Evolutionary conservation across 768 basidiomycete species (phyloP).

Genomic region (Trametes cinnabarina): DNA sequence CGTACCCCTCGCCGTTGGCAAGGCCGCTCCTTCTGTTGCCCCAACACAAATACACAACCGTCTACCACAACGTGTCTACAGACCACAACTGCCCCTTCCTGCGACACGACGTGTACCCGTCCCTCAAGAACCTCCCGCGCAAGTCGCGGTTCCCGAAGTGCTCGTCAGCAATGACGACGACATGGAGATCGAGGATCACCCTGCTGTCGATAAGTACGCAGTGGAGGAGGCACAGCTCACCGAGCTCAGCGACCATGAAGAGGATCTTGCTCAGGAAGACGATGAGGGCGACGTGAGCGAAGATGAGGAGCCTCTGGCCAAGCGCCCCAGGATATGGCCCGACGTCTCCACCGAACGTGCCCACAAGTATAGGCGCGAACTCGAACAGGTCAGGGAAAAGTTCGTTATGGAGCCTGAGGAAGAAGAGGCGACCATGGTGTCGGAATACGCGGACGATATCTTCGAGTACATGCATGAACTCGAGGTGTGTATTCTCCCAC

Average conservation of each 20-base stretch:
- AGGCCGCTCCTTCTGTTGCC: slow-evolving; percentile 27
- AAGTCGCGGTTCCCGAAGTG: slow-evolving; percentile 18
- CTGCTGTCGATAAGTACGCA: slow-evolving; percentile 40
- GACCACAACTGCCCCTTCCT: slow-evolving; percentile 36
- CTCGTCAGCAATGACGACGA: slow-evolving; percentile 32
- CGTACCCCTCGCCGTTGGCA: slow-evolving; percentile 62
- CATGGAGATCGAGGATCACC: slow-evolving; percentile 60
- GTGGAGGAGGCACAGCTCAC: slow-evolving; percentile 44
- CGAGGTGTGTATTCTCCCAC: slow-evolving; percentile 56
- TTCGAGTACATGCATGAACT: slow-evolving; percentile 94
- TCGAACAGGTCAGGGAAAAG: slow-evolving; percentile 59
- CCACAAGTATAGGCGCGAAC: slow-evolving; percentile 54
- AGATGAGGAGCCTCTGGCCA: slow-evolving; percentile 20
- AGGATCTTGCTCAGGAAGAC: slow-evolving; percentile 9
- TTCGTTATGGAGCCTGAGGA: slow-evolving; percentile 73
- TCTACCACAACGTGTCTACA: slow-evolving; percentile 21
- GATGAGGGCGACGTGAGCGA: slow-evolving; percentile 13
- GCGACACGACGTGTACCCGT: slow-evolving; percentile 40
- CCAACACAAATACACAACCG: slow-evolving; percentile 19
- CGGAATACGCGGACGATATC: slow-evolving; percentile 98
- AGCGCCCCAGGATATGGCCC: slow-evolving; percentile 66
- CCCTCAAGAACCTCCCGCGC: slow-evolving; percentile 19
- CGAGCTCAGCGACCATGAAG: slow-evolving; percentile 22
- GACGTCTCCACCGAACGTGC: slow-evolving; percentile 64
- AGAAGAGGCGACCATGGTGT: slow-evolving; percentile 92